phyloP scores from a whole-genome alignment of 2,329 filamentous ascomycete species.

The Fusarium sp. region DNA sequence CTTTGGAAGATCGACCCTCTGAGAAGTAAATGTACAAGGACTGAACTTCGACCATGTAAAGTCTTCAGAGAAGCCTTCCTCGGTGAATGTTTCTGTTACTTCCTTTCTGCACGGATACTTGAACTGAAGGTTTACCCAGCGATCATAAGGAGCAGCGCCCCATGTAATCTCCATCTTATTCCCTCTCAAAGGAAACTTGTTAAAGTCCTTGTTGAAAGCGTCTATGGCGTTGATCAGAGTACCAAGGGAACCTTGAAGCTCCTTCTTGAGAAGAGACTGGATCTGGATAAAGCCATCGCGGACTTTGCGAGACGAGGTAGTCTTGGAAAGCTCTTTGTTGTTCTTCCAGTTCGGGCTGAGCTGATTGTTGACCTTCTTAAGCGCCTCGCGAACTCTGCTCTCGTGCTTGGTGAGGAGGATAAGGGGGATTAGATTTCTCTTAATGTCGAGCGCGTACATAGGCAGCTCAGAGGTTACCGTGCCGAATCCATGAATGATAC shows the following conservation, averaged over 20 bases:
- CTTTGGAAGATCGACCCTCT: slow-evolving; percentile 20
- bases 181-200: slow-evolving; percentile 18
- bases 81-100: slow-evolving; percentile 20
- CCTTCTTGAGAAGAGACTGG: slow-evolving; percentile 11
- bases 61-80: slow-evolving; percentile 11
- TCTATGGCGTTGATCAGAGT: slow-evolving; percentile 10
- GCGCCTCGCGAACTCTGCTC: background rate
- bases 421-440: slow-evolving; percentile 8
- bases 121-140: slow-evolving; percentile 30
- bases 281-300: slow-evolving; percentile 27
- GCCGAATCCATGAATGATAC: slow-evolving; percentile 23
- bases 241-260: background rate
- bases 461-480: slow-evolving; percentile 10
- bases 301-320: slow-evolving; percentile 16
- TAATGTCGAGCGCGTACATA: slow-evolving; percentile 21
- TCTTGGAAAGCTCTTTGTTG: slow-evolving; percentile 30
- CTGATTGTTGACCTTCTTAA: slow-evolving; percentile 16
- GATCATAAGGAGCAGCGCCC: slow-evolving; percentile 19
- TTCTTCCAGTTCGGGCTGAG: slow-evolving; percentile 31
- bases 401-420: slow-evolving; percentile 21
- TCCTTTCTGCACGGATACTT: slow-evolving; percentile 28
- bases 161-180: slow-evolving; percentile 27
- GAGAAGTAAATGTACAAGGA: slow-evolving; percentile 19
- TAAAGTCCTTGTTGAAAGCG: slow-evolving; percentile 20
- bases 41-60: slow-evolving; percentile 27